Evolutionary conservation across 768 basidiomycete species (phyloP), one percentile per base, ranked within the genome.

Genomic region (Phaeotremella skinneri): DNA sequence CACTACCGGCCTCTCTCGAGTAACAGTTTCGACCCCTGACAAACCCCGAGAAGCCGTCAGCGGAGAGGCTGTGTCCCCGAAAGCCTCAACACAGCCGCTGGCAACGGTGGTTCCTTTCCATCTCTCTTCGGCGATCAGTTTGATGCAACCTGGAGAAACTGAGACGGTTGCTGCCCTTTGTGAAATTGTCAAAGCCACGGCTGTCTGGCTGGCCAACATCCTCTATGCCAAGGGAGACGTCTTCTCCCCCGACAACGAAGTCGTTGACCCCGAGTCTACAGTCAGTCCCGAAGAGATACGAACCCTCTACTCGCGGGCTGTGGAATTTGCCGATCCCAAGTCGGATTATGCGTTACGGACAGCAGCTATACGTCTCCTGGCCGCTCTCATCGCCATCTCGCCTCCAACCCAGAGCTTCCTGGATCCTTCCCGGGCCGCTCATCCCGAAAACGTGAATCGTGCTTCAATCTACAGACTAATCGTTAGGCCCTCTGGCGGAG

Each of bases 291-390:
- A 62, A 34, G 43, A 62, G n/a, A 48, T 62, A 11, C 43, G 25
- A 16, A 63, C 59, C 20, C 52, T 73, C 4, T 69, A 68, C 25
- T 42, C 42, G 3, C 56, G 65, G 45, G 64, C 64, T 21, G 55
- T 66, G 11, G 47, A 55, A 2, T 62, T 66, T 31, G 64, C 68
- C 25, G 52, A 62, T 17, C 55, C 60, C 4, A 52, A 49, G 7
- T 52, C 60, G 2, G 60, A 64, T 0, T 26, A 51, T 13, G 30
- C 56, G 11, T 56, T 70, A 7, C 54, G 71, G 2, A 72, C 62
- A 20, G 60, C 68, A 14, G 61, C 68, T 9, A 63, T 70, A n/a
- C 56, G 71, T 21, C 61, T 73, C 4, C 57, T 73, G 16, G 66
- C 66, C 0, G 69, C 66, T 20, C 54, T 73, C 14, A 56, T 73